Evolutionary conservation across 1,284 basidiomycete genomes (phyloP), one percentile per base, ranked within the genome.

Genomic region (Xerocomus cyaneibrunnescens): DNA sequence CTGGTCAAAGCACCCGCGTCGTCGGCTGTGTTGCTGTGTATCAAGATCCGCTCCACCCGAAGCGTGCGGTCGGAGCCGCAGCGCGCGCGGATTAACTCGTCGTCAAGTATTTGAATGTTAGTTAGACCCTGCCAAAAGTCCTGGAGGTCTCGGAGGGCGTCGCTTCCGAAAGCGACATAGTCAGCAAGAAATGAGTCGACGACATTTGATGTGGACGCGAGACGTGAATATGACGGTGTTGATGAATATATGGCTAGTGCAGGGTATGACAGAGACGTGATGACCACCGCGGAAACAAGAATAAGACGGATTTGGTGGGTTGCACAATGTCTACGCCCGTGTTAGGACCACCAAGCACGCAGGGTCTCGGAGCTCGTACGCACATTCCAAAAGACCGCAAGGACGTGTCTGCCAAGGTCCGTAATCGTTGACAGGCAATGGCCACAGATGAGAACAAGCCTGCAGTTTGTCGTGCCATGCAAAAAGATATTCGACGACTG

Each of bases 191-290:
- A 79, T 17, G 80, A 77, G 64, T 85, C 80, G 52, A 88, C 74
- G 28, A 87, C 76, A 47, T 74, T 72, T 41, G 78, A 72, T 54
- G 80, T 79, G 60, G 78, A 74, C 38, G 73, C 73, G 45, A 85
- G 80, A 48, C 84, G 76, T 38, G 83, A 82, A 55, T 80, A 79
- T 1, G 81, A 79, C 52, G 83, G 80, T 7, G 85, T 82, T 2
- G 86, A 85, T 25, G 87, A 83, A 68, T 94, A 94, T 46, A 92
- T 79, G 40, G 91, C 85, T 42, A 97, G 80, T 10, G 93, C 92
- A 5, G 94, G 94, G 63, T 94, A 98, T 68, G 96, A 92, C 45
- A 99, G 84, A 36, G 92, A 94, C 41, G 94, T 96, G 74, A 99
- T 98, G 64, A 98, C 92, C 54, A 98, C 80, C 53, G 90, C 89